Evolutionary conservation across 2,329 filamentous ascomycete genomes (phyloP), one percentile per base, ranked within the genome.

Genomic region (Fonsecaea multimorphosa): DNA sequence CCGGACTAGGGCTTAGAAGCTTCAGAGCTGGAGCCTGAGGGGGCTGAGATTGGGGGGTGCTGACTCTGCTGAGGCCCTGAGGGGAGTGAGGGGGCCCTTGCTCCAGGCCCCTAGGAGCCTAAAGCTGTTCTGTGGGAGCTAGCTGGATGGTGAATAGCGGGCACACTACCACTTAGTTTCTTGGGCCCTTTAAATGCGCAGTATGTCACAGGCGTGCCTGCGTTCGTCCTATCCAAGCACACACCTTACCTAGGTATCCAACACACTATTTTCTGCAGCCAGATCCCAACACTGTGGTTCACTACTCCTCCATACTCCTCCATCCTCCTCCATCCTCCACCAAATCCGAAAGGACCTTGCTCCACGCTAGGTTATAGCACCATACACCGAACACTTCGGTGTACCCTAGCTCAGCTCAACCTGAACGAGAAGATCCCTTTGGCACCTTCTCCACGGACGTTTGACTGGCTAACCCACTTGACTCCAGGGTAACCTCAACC

Each of bases 161-260:
- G 9, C 52, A 61, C 59, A 51, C 59, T 61, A 61, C 32, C 19
- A 34, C 52, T 54, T 54, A 58, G 52, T 38, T 38, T 29, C 52
- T 38, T 36, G 22, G 38, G 34, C 46, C n/a, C 60, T 46, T 22
- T 14, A 19, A 11, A 1, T n/a, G n/a, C n/a, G n/a, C n/a, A n/a
- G n/a, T n/a, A 52, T 24, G 58, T 52, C 40, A 58, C 56, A 59
- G 57, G 34, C 27, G 46, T 51, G 57, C 32, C 40, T 36, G 38
- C 57, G 57, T 59, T n/a, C 57, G 57, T 31, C 57, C 57, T 59
- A 59, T 59, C 46, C 49, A 60, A 60, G 40, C 57, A 49, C 58
- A 60, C 36, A 14, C 1, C 34, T 60, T 44, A 49, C 27, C 57
- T n/a, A n/a, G n/a, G n/a, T n/a, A 34, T 8, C 29, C 51, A 53